Conservation (phyloP, 805 yeast genomes). For the Candida sphagnicola region DNA sequence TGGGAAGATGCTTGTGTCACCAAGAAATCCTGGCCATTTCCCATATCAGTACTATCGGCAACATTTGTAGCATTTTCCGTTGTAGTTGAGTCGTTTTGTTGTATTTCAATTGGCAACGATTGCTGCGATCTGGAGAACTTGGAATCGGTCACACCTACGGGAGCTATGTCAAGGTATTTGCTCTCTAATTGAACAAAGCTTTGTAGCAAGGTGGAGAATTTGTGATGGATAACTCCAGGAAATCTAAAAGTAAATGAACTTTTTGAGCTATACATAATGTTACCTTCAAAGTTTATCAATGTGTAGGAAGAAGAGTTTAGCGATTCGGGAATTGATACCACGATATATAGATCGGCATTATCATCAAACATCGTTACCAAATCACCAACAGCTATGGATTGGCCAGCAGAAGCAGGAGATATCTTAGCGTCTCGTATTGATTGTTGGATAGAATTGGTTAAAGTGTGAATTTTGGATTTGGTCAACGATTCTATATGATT, state of each 20-base stretch:
- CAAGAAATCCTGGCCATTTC: conserved; percentile 19
- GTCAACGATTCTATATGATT: conserved; percentile 2
- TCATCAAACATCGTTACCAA: conserved; percentile 50
- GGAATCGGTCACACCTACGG: conserved; percentile 34
- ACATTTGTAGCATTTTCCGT: not conserved
- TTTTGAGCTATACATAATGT: conserved; percentile 45
- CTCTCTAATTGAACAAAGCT: conserved; percentile 26
- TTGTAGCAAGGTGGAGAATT: conserved; percentile 17
- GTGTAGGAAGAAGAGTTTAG: conserved; percentile 54
- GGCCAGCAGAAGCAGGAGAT: conserved; percentile 11
- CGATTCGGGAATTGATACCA: conserved; percentile 49
- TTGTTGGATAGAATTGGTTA: conserved; percentile 2
- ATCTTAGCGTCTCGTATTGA: conserved; percentile 13
- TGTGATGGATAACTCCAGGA: conserved; percentile 45
- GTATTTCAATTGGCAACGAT: conserved; percentile 17
- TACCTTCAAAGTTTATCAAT: conserved; percentile 55
- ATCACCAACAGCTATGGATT: conserved; percentile 52
- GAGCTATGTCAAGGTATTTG: conserved; percentile 30
- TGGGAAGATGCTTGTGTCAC: conserved; percentile 33
- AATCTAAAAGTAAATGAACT: conserved; percentile 46
- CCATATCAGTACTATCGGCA: not conserved
- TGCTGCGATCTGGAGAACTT: conserved; percentile 19
- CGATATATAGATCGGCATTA: conserved; percentile 47
- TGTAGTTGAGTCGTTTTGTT: not conserved
- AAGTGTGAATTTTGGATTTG: not conserved